Evolutionary conservation across 2,329 filamentous ascomycete genomes (phyloP).

Genomic region (Hypoxylon sp.): DNA sequence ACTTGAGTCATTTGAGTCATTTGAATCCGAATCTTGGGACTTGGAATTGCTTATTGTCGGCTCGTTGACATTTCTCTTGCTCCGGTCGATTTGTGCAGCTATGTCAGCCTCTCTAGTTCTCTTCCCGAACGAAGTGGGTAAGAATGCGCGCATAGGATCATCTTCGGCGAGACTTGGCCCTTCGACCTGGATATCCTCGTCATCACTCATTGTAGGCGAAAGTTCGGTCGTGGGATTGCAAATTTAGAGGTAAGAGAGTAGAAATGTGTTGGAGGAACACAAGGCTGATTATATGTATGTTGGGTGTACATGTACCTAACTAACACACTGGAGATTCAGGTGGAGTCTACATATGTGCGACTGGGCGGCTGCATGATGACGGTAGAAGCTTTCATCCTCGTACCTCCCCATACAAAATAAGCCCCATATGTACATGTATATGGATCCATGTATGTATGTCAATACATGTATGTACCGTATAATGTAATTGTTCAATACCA

Average conservation of each 20-base stretch:
- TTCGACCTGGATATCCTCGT: slow-evolving; percentile 72
- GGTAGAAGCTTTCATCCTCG: slow-evolving; percentile 21
- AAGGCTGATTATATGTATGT: slow-evolving; percentile 13
- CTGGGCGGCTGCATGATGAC: slow-evolving; percentile 39
- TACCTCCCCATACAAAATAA: slow-evolving; percentile 12
- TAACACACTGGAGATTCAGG: not conserved
- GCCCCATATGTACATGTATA: slow-evolving; percentile 21
- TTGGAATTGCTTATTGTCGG: slow-evolving; percentile 51
- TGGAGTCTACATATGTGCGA: slow-evolving; percentile 19
- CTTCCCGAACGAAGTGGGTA: slow-evolving; percentile 90
- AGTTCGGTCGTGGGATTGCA: not conserved
- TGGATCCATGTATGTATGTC: too few relatives aligned
- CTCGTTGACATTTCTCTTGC: slow-evolving; percentile 71
- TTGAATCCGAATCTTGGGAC: slow-evolving; percentile 50
- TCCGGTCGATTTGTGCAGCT: slow-evolving; percentile 84
- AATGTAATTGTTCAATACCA: not conserved
- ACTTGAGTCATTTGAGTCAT: slow-evolving; percentile 56
- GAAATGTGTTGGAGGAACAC: slow-evolving; percentile 22
- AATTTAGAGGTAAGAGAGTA: slow-evolving; percentile 14
- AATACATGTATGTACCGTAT: not conserved
- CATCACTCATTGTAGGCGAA: slow-evolving; percentile 67
- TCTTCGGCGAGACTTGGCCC: slow-evolving; percentile 69
- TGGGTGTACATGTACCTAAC: too few relatives aligned
- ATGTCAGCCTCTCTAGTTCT: slow-evolving; percentile 81
- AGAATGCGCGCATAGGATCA: slow-evolving; percentile 81